A percentile compares a stretch with the other conserved stretches of the same genome.
Evolutionary conservation across 2,329 filamentous ascomycete genomes (phyloP).

Genomic region (Orbilia oligospora): DNA sequence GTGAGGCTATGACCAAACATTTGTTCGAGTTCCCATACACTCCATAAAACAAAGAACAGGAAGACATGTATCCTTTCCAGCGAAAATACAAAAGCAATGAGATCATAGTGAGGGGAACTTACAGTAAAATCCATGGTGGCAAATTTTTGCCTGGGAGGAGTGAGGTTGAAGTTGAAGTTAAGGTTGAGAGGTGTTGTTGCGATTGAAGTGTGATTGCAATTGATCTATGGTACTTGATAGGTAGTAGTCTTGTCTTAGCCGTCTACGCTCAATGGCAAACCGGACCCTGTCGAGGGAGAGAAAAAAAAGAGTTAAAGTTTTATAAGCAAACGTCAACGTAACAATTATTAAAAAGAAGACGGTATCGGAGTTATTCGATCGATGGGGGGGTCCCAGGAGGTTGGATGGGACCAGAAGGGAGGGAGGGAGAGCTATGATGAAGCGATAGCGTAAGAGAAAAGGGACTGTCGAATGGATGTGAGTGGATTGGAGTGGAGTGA

Average conservation of each 20-base stretch:
- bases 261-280: conserved; percentile 1
- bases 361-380: background rate
- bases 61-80: background rate
- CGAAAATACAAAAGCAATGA: background rate
- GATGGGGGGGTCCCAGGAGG: conserved; percentile 14
- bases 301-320: background rate
- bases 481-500: conserved; percentile 11
- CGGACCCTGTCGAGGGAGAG: background rate
- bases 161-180: conserved; percentile 1
- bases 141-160: conserved; percentile 37
- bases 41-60: no score
- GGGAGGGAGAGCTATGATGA: conserved; percentile 22
- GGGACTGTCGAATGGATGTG: conserved; percentile 10
- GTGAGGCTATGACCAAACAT: conserved; percentile 19
- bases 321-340: background rate
- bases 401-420: conserved; percentile 32
- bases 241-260: no score
- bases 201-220: background rate
- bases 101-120: conserved; percentile 17
- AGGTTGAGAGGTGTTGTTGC: background rate
- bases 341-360: background rate
- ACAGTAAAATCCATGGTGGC: conserved; percentile 63
- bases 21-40: no score
- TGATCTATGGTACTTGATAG: conserved; percentile 5
- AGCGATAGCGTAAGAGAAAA: conserved; percentile 47